A percentile compares a stretch with the other conserved stretches of the same genome.
phyloP scores from a whole-genome alignment of 805 yeast genomes.

The Schwanniomyces vanrijiae region DNA sequence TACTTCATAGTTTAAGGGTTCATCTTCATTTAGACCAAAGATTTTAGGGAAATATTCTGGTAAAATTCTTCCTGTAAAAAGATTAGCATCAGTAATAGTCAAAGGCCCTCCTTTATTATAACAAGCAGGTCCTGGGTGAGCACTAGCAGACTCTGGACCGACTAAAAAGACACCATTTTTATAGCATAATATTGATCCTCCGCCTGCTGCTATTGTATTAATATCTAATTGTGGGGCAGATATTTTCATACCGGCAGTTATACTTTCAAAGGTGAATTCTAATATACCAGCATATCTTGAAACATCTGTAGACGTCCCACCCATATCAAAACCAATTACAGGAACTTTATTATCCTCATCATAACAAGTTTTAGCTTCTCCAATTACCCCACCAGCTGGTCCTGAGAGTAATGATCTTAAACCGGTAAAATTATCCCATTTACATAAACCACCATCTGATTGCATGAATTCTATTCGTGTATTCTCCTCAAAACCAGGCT shows the following conservation, averaged over 20 bases:
- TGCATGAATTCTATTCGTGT: slow-evolving; percentile 20
- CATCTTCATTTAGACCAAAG: slow-evolving; percentile 78
- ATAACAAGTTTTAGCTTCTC: slow-evolving; percentile 17
- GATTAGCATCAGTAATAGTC: slow-evolving; percentile 82
- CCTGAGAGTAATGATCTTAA: slow-evolving; percentile 19
- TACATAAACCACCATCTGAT: slow-evolving; percentile 20
- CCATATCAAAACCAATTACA: slow-evolving; percentile 84
- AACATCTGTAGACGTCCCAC: slow-evolving; percentile 88
- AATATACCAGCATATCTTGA: slow-evolving; percentile 68
- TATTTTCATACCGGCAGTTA: slow-evolving; percentile 79
- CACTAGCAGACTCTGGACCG: slow-evolving; percentile 84
- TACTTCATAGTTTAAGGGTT: slow-evolving; percentile 60
- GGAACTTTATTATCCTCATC: slow-evolving; percentile 52
- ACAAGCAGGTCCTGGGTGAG: slow-evolving; percentile 90
- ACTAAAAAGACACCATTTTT: slow-evolving; percentile 50
- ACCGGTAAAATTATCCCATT: slow-evolving; percentile 15
- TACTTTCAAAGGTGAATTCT: slow-evolving; percentile 80
- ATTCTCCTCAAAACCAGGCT: slow-evolving; percentile 40
- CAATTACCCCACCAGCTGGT: slow-evolving; percentile 25
- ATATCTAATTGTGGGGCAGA: slow-evolving; percentile 79
- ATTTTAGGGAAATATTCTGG: slow-evolving; percentile 78
- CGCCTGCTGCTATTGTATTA: slow-evolving; percentile 38
- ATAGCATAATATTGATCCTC: slow-evolving; percentile 31
- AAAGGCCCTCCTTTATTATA: slow-evolving; percentile 70
- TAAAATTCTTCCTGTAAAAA: slow-evolving; percentile 66